Evolutionary conservation across 805 yeast genomes (phyloP).

Genomic region (Pichia exigua): DNA sequence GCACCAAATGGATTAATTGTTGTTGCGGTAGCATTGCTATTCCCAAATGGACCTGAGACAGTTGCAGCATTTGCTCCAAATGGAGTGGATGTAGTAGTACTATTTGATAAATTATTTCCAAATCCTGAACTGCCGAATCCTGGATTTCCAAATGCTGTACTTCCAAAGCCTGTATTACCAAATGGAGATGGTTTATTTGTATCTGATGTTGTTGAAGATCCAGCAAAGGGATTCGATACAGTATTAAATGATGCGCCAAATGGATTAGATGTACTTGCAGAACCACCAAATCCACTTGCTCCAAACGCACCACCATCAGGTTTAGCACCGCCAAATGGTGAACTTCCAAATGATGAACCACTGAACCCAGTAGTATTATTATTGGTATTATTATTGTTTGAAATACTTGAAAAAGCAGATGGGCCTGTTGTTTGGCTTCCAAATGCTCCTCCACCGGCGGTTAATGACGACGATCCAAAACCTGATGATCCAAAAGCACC

Average conservation of each 20-base stretch:
- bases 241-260: constrained; percentile 17
- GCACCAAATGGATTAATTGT: constrained; percentile 10
- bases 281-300: constrained; percentile 14
- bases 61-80: background rate
- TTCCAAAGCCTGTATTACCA: background rate
- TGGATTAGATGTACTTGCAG: constrained; percentile 9
- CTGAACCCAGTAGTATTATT: background rate
- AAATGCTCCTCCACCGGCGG: constrained; percentile 2
- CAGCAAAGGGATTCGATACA: background rate
- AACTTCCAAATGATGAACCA: background rate
- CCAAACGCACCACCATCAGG: constrained; percentile 3
- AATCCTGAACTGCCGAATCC: constrained; percentile 5
- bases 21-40: background rate
- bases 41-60: constrained; percentile 7
- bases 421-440: background rate
- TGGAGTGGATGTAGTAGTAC: background rate
- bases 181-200: constrained; percentile 1
- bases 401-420: background rate
- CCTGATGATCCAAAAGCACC: constrained; percentile 6
- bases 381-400: background rate
- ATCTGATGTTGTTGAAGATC: background rate
- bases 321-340: constrained; percentile 1
- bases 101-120: background rate
- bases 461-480: background rate
- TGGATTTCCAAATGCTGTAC: constrained; percentile 8